A percentile compares a stretch with the other conserved stretches of the same genome.
Evolutionary conservation across 2,329 filamentous ascomycete species (phyloP).

Genomic region (Aspergillus intermedius): DNA sequence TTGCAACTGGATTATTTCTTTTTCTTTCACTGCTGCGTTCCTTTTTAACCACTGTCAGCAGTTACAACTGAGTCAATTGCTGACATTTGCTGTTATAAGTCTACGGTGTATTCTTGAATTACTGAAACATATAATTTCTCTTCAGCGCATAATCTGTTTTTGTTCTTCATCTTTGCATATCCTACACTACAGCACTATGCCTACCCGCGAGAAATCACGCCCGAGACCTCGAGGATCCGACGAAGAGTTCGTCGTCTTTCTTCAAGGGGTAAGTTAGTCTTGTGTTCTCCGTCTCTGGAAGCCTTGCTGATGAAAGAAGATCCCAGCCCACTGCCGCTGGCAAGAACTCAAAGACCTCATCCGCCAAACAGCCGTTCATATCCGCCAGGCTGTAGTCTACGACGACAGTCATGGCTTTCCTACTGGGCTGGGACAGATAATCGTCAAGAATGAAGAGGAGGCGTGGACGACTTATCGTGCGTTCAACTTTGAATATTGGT

Average conservation of each 20-base stretch:
- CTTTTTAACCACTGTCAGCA: too few species aligned
- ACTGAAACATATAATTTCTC: too few species aligned
- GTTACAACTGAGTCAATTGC: too few species aligned
- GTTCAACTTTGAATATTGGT: constrained; percentile 5
- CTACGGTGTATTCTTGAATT: too few species aligned
- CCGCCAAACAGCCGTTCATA: constrained; percentile 38
- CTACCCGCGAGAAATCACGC: constrained; percentile 27
- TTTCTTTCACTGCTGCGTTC: neutral
- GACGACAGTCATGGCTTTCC: constrained; percentile 38
- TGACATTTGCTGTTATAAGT: too few species aligned
- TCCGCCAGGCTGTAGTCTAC: constrained; percentile 40
- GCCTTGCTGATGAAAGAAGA: constrained; percentile 21
- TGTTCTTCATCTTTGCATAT: neutral
- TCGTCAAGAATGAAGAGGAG: constrained; percentile 40
- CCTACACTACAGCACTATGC: constrained; percentile 19
- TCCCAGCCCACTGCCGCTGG: constrained; percentile 39
- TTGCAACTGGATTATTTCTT: neutral
- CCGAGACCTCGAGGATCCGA: constrained; percentile 28
- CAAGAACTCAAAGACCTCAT: constrained; percentile 41
- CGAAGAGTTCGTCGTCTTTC: constrained; percentile 40
- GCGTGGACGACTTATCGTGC: constrained; percentile 39
- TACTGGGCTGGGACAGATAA: constrained; percentile 39
- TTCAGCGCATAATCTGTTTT: too few species aligned
- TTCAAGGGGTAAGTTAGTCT: constrained; percentile 33
- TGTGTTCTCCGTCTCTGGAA: neutral